These are phyloP conservation scores for Ceratocystis albifundus DNA, from an alignment of 2,329 filamentous ascomycete genomes.

Conservation along the genomic window DNA sequence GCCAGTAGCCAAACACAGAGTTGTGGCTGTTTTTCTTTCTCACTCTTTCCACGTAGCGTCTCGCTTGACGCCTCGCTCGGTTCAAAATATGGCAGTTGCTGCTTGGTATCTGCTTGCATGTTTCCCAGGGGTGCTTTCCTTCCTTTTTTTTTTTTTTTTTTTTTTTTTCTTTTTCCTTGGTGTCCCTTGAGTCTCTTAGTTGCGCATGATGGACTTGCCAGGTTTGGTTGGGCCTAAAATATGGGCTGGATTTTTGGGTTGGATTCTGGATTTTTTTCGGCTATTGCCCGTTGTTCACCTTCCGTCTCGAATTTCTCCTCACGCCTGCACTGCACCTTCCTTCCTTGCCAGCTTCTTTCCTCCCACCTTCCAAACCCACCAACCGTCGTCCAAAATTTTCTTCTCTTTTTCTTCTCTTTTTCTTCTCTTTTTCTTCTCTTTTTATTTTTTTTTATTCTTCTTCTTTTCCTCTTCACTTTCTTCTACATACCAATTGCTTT, in stretches of 20 bases:
- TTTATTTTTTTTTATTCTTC: slow-evolving; percentile 16
- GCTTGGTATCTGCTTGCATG: neutral
- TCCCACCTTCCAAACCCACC: slow-evolving; percentile 4
- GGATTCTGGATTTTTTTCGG: slow-evolving; percentile 2
- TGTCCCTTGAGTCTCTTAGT: neutral
- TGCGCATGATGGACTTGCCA: neutral
- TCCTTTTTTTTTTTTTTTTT: no score
- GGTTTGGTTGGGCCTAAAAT: slow-evolving; percentile 4
- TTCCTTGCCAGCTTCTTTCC: slow-evolving; percentile 6
- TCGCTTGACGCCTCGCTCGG: slow-evolving; percentile 2
- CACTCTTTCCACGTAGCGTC: neutral
- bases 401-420: slow-evolving; percentile 3
- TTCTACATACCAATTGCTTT: slow-evolving; percentile 8
- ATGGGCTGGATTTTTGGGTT: slow-evolving; percentile 5
- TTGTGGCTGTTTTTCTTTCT: neutral
- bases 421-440: slow-evolving; percentile 11
- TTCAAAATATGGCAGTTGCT: neutral
- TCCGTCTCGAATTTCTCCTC: slow-evolving; percentile 14
- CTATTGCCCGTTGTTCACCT: slow-evolving; percentile 9
- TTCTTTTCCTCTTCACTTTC: neutral
- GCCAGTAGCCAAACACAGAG: neutral
- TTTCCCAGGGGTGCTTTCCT: neutral
- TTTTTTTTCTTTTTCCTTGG: no score
- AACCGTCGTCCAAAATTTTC: slow-evolving; percentile 8
- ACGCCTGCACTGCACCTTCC: slow-evolving; percentile 1